Evolutionary conservation across 768 basidiomycete genomes (phyloP).

Genomic region (Russula sp.): DNA sequence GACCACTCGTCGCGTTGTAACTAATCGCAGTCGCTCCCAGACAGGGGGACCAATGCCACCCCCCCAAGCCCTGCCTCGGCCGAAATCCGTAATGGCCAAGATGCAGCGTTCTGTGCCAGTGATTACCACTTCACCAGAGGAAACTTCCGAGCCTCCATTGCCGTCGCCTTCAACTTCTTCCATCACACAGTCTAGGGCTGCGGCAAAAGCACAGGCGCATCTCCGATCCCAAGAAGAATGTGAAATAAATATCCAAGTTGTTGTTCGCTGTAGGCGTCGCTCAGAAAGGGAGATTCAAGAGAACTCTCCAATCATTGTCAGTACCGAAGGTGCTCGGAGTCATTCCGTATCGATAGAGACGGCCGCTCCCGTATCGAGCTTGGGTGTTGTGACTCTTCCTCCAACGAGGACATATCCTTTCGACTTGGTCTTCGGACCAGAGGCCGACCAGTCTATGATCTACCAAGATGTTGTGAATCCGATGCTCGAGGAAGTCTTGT

Average conservation of each 20-base stretch:
- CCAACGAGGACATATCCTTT: constrained; percentile 87
- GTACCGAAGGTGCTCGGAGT: constrained; percentile 67
- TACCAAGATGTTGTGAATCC: constrained; percentile 92
- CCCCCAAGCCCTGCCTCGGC: constrained; percentile 33
- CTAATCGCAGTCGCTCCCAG: constrained; percentile 42
- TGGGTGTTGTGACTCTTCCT: constrained; percentile 70
- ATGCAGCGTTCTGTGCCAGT: constrained; percentile 29
- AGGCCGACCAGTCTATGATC: constrained; percentile 91
- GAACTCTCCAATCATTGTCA: constrained; percentile 82
- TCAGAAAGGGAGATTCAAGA: constrained; percentile 82
- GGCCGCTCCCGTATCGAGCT: constrained; percentile 55
- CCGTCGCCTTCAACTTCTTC: constrained; percentile 8
- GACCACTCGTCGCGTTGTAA: constrained; percentile 57
- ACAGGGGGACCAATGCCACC: constrained; percentile 31
- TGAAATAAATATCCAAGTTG: constrained; percentile 90
- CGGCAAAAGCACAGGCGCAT: constrained; percentile 22
- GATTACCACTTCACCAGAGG: constrained; percentile 29
- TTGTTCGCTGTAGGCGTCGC: constrained; percentile 81
- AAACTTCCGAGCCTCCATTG: constrained; percentile 13
- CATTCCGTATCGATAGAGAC: constrained; percentile 80
- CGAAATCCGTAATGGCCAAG: constrained; percentile 47
- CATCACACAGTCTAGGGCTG: constrained; percentile 12
- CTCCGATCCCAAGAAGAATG: constrained; percentile 34
- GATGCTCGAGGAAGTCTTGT: constrained; percentile 88
- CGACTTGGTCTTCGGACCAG: constrained; percentile 93